A percentile compares a stretch with the other conserved stretches of the same genome.
Evolutionary conservation across 176 grass and related monocot genomes (phyloP).

Genomic region (Zea mays): DNA sequence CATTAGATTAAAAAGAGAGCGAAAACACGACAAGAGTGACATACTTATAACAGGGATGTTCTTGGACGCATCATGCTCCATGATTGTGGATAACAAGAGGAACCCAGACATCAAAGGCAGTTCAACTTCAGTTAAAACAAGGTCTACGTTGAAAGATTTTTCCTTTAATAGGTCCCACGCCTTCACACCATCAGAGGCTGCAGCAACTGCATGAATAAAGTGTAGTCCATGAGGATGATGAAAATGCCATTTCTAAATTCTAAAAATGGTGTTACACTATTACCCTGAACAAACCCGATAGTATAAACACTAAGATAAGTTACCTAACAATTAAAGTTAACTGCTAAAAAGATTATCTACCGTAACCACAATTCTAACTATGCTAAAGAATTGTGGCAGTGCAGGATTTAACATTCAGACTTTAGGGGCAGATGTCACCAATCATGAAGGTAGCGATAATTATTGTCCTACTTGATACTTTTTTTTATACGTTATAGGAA

Average conservation of each 20-base stretch:
- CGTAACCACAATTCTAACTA: not conserved
- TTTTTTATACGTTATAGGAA: not conserved
- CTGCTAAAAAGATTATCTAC: not conserved
- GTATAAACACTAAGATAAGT: not conserved
- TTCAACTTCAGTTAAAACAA: conserved; percentile 94
- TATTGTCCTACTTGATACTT: not conserved
- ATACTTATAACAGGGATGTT: conserved; percentile 98
- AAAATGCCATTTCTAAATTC: not conserved
- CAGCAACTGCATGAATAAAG: conserved; percentile 54
- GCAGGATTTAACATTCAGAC: not conserved
- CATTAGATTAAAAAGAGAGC: not conserved
- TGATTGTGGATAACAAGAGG: conserved; percentile 82
- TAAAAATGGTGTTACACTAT: not conserved
- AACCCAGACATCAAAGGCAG: conserved; percentile 90
- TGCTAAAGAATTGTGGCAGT: not conserved
- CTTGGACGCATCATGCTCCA: conserved; percentile 86
- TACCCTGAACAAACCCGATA: not conserved
- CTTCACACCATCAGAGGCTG: conserved; percentile 75
- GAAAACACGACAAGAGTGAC: not conserved
- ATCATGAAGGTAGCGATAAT: not conserved
- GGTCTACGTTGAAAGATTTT: conserved; percentile 83
- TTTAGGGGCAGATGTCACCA: not conserved
- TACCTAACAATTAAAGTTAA: not conserved
- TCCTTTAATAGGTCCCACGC: conserved; percentile 85
- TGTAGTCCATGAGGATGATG: not conserved